Base-by-base conservation (phyloP, 352 stramenopile species). In the Thalassiosira tumida region DNA sequence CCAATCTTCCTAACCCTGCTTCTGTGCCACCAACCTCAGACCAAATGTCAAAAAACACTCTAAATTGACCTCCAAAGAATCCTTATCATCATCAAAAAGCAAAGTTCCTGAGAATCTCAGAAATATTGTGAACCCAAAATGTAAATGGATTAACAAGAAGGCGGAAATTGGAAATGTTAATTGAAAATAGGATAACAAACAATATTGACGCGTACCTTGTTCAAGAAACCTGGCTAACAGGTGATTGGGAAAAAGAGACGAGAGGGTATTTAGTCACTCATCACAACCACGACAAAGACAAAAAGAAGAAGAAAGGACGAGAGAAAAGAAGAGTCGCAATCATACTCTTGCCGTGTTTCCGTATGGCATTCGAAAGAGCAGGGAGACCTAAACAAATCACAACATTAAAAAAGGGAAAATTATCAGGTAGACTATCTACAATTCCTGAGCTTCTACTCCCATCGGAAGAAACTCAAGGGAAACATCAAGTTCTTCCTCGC, bases 201-300 rank as follows among this genome's bases (percentile, higher is more conserved):
- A 69, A 64, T 50, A 76, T 77, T 31, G 43, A 67, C 29, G 78
- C 64, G 6, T 50, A 65, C 15, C 47, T 47, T 67, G 43, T 77
- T 15, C 78, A 85, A 69, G 78, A 85, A 50, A 77, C 78, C n/a
- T 85, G 78, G 78, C 31, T 69, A 33, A 17, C n/a, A n/a, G 64
- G 37, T 37, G 78, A 85, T 40, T 51, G 38, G 35, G 33, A 26
- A 31, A 76, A 51, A 76, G 67, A 51, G 29, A 51, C 75, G 17
- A 50, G 38, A 47, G 78, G 78, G n/a, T 77, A 69, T 50, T 15
- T 74, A 29, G 26, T 85, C 17, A 33, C 77, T 7, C 64, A 85
- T 59, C 78, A 85, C 26, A 85, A 77, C 31, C 33, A 85, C 33
- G 50, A 77, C 1, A 69, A 76, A 65, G 67, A 77, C 21, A 21